Base-by-base conservation (phyloP, 306 rosid species). In the Arachis hypogaea region DNA sequence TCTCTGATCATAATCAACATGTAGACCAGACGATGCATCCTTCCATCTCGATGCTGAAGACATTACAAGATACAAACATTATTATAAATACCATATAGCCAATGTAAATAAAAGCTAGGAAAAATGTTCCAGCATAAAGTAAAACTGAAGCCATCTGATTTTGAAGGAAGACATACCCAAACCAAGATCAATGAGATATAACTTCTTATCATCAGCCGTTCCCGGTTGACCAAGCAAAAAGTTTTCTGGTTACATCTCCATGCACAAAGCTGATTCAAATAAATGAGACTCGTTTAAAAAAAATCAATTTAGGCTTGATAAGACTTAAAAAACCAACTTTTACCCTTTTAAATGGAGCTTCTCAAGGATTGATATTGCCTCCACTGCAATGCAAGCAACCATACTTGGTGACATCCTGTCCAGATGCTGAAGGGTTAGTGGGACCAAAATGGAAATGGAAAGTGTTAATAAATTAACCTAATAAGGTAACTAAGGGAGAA, bases 321-420 rank as follows among this genome's bases (percentile, higher is more conserved):
- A 28, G 50, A 72, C 57, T 4, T 5, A 16, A 49, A 11, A 68
- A 64, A 11, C 10, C 49, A 66, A 50, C 4, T 47, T 77, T 74
- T 85, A 92, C 98, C 98, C 96, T 84, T 92, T 92, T 87, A 84
- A 59, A 82, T 92, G 98, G 76, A 92, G 92, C 89, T 92, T 92
- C 85, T 92, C 96, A 46, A 92, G 98, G 84, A 92, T 92, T 81
- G 98, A 90, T 82, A 92, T 88, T 76, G 98, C 94, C 86, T 92
- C 98, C 75, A 92, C 96, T 0, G 94, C 98, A 44, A 92, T 92
- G 89, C 98, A 92, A 11, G 98, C 98, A 47, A 59, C 96, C 96
- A 90, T 92, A 92, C 68, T 87, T 29, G 98, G 94, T 0, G 96
- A 77, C 96, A 92, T 92, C 86, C 98, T 92, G 87, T 40, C 45